Evolutionary conservation across 768 basidiomycete genomes (phyloP).

Genomic region (Tephrocybe sp.): DNA sequence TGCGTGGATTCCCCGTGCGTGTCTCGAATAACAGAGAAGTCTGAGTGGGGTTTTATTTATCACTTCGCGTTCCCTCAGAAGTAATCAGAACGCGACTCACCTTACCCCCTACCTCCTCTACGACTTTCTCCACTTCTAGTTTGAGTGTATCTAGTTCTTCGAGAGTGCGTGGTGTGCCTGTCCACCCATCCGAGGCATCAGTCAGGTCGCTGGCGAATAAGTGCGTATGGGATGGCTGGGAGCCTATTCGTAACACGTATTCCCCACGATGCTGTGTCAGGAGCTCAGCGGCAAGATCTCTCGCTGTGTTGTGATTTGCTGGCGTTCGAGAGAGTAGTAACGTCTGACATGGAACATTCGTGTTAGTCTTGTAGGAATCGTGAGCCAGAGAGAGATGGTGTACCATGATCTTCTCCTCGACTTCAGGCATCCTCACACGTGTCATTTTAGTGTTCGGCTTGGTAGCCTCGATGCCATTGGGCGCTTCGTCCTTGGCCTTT

Average conservation of each 20-base stretch:
- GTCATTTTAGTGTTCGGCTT: constrained; percentile 2
- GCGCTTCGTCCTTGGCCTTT: constrained; percentile 37
- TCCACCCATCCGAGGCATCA: constrained; percentile 50
- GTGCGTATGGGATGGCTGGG: constrained; percentile 53
- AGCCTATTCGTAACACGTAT: constrained; percentile 71
- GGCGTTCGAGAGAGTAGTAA: constrained; percentile 41
- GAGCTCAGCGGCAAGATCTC: constrained; percentile 61
- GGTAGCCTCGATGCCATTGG: constrained; percentile 12
- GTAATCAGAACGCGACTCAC: constrained; percentile 30
- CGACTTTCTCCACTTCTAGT: constrained; percentile 40
- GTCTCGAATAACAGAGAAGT: constrained; percentile 53
- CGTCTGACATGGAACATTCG: constrained; percentile 28
- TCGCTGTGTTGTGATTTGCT: constrained; percentile 49
- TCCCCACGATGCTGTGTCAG: constrained; percentile 72
- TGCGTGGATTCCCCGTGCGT: constrained; percentile 47
- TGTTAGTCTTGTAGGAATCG: constrained; percentile 3
- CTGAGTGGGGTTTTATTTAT: constrained; percentile 27
- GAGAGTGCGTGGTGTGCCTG: constrained; percentile 45
- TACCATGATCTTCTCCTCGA: constrained; percentile 57
- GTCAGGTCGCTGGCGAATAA: constrained; percentile 55
- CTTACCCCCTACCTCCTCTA: constrained; percentile 81
- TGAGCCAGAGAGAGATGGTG: constrained; percentile 5
- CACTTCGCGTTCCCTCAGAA: not conserved
- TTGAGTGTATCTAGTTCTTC: constrained; percentile 51
- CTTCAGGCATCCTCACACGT: constrained; percentile 35